Evolutionary conservation across 106 monocot species (phyloP).

Genomic region (Cymbidium sinense): DNA sequence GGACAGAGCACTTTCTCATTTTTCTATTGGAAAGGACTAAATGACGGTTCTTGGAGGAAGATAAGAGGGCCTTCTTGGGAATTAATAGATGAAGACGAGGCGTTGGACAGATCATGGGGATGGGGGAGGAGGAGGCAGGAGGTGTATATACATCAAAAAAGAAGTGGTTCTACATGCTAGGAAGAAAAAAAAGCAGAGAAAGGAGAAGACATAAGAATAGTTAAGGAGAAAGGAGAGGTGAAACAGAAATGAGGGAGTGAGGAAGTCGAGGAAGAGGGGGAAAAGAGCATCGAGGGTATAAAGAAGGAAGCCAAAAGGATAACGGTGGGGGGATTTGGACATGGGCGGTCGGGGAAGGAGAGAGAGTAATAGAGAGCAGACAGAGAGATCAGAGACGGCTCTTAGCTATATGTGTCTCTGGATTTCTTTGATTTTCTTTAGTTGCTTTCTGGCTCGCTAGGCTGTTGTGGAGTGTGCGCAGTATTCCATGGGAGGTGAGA

Average conservation of each 20-base stretch:
- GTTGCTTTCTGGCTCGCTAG: not conserved
- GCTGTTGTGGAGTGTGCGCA: not conserved
- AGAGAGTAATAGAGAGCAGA: not conserved
- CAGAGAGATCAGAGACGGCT: not conserved
- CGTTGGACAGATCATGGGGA: slow-evolving; percentile 17
- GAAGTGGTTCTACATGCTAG: slow-evolving; percentile 37
- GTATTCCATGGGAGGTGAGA: not conserved
- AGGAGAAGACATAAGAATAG: not conserved
- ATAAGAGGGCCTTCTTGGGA: slow-evolving; percentile 13
- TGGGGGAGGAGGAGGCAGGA: slow-evolving; percentile 42
- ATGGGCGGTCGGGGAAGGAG: slow-evolving; percentile 1
- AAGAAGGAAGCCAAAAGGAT: slow-evolving; percentile 12
- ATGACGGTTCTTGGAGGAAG: not conserved
- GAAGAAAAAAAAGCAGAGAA: not conserved
- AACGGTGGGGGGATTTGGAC: slow-evolving; percentile 9
- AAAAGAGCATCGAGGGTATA: not conserved
- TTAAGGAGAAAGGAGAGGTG: not conserved
- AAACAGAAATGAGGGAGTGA: not conserved
- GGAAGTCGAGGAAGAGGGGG: not conserved
- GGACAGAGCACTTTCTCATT: slow-evolving; percentile 71
- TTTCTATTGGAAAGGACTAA: not conserved
- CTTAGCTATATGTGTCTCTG: not conserved
- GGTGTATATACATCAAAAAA: slow-evolving; percentile 53
- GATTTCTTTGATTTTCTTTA: not conserved
- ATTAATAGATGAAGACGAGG: slow-evolving; percentile 8